Percentiles rank a stretch among this genome's conserved stretches.
phyloP scores from a whole-genome alignment of 2,329 filamentous ascomycete genomes.

The Botrytis hyacinthi region DNA sequence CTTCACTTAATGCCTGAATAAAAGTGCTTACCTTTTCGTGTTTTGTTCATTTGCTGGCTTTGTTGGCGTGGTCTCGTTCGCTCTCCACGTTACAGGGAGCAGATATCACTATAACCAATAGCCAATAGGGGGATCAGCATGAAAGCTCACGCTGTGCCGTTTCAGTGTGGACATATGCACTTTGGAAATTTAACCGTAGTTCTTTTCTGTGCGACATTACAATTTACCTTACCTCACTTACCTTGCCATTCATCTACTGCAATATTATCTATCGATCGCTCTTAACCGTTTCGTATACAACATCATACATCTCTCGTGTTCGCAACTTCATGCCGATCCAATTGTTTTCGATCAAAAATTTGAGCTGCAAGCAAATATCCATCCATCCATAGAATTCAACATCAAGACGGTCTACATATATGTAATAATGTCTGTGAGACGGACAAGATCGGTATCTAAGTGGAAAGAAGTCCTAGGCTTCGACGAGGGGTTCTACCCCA shows the following conservation, averaged over 20 bases:
- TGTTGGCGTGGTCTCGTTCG: conserved; percentile 15
- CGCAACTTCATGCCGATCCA: conserved; percentile 5
- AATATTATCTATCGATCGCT: not conserved
- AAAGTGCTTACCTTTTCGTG: conserved; percentile 9
- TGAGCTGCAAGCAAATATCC: not conserved
- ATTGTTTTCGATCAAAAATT: not conserved
- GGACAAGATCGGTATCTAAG: conserved; percentile 31
- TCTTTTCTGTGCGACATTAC: conserved; percentile 16
- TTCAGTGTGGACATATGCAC: conserved; percentile 9
- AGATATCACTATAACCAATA: conserved; percentile 13
- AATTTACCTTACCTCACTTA: not conserved
- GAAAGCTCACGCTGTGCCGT: conserved; percentile 21
- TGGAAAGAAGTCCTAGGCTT: conserved; percentile 38
- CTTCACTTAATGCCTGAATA: conserved; percentile 4
- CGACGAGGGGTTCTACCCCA: conserved; percentile 29
- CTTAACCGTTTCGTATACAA: conserved; percentile 9
- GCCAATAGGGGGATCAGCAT: conserved; percentile 16
- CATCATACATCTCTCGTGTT: conserved; percentile 7
- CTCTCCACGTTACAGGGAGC: conserved; percentile 17
- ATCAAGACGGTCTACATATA: conserved; percentile 4
- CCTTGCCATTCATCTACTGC: not conserved
- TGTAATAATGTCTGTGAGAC: conserved; percentile 24
- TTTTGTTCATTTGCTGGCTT: conserved; percentile 14
- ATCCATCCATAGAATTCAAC: not conserved
- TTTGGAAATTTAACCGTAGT: conserved; percentile 7